These are phyloP conservation scores for Mycena alexandri DNA, from an alignment of 768 basidiomycete genomes.

Conservation along the genomic window DNA sequence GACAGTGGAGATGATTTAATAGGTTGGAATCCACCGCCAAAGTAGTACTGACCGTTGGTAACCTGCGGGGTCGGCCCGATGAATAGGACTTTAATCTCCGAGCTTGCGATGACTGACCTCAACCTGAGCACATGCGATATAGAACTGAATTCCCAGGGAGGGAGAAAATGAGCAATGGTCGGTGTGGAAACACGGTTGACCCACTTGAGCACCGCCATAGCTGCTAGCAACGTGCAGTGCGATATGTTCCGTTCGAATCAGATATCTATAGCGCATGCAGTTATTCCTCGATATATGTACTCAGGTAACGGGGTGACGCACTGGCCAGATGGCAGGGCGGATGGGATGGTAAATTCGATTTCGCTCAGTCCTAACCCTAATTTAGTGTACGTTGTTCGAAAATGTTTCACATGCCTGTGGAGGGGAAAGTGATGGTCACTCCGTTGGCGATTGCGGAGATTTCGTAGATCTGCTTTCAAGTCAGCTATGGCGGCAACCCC, in stretches of 20 bases:
- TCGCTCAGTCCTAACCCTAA: conserved; percentile 5
- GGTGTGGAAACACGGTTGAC: neutral
- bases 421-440: conserved; percentile 48
- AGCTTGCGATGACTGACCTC: conserved; percentile 33
- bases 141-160: conserved; percentile 24
- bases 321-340: conserved; percentile 22
- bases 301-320: neutral
- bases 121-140: conserved; percentile 44
- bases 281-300: too few relatives aligned
- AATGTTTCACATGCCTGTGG: neutral
- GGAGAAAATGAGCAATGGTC: neutral
- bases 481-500: neutral
- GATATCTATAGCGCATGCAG: neutral
- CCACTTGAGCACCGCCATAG: conserved; percentile 18
- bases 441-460: conserved; percentile 49
- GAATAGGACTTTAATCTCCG: too few relatives aligned
- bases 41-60: neutral
- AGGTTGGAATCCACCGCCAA: too few relatives aligned
- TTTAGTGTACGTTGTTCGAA: neutral
- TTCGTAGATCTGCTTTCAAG: conserved; percentile 45
- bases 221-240: conserved; percentile 5
- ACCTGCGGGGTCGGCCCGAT: neutral
- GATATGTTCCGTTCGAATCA: conserved; percentile 10
- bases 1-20: neutral
- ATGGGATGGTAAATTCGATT: conserved; percentile 21